A percentile compares a stretch with the other conserved stretches of the same genome.
These are phyloP conservation scores for Boletus fagicola DNA, from an alignment of 768 basidiomycete genomes.

Conservation along the genomic window DNA sequence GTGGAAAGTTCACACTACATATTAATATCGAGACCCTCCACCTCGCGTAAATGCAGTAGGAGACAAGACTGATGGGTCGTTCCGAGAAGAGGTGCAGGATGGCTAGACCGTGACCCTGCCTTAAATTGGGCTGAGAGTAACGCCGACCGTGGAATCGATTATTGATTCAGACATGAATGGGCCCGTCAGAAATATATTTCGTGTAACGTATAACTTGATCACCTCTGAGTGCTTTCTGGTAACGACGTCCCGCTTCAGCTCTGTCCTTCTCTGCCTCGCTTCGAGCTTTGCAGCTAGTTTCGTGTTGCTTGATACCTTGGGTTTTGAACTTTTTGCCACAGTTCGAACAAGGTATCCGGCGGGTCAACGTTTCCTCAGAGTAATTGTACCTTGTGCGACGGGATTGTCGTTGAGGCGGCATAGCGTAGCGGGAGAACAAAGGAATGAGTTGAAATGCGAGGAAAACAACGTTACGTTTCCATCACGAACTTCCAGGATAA, in stretches of 20 bases:
- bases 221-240: not conserved
- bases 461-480: too few species aligned
- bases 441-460: too few species aligned
- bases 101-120: too few species aligned
- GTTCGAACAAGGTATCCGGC: not conserved
- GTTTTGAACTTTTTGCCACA: not conserved
- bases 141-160: too few species aligned
- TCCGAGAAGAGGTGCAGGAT: too few species aligned
- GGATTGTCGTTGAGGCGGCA: not conserved
- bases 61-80: too few species aligned
- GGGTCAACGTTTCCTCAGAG: not conserved
- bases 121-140: too few species aligned
- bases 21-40: too few species aligned
- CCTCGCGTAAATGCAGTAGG: too few species aligned
- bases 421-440: conserved; percentile 2
- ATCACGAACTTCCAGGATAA: too few species aligned
- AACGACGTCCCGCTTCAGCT: not conserved
- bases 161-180: too few species aligned
- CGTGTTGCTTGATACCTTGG: not conserved
- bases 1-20: too few species aligned
- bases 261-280: not conserved
- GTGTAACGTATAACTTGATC: not conserved
- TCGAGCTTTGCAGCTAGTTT: not conserved
- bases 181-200: not conserved
- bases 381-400: not conserved